Evolutionary conservation across 225 moss, liverwort and hornwort genomes (phyloP).

Genomic region (Polytrichum commune): DNA sequence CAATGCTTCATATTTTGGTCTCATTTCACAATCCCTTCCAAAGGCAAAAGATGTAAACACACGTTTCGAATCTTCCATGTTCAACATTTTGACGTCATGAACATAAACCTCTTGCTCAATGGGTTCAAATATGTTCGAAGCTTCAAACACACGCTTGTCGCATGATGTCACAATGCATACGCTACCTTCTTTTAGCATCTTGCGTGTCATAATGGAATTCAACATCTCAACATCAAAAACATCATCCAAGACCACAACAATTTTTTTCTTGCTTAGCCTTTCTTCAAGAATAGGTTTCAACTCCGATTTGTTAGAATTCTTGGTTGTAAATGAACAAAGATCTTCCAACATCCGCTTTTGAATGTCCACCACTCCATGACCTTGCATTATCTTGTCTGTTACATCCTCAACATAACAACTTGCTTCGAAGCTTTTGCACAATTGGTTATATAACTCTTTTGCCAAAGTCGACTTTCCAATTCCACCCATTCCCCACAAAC

Average conservation of each 20-base stretch:
- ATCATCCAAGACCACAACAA: slow-evolving; percentile 5
- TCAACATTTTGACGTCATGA: neutral
- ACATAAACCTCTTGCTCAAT: too few species aligned
- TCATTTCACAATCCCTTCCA: neutral
- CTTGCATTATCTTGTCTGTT: neutral
- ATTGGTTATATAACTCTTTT: slow-evolving; percentile 3
- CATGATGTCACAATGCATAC: neutral
- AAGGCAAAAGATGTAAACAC: slow-evolving; percentile 1
- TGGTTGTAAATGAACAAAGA: neutral
- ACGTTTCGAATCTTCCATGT: neutral
- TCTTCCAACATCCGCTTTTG: neutral
- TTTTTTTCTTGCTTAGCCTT: neutral
- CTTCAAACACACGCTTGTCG: neutral
- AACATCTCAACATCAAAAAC: neutral
- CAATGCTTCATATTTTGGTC: neutral
- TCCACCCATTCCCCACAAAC: slow-evolving; percentile 14
- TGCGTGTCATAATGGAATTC: neutral
- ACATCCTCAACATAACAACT: slow-evolving; percentile 1
- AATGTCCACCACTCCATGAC: neutral
- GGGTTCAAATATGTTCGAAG: neutral
- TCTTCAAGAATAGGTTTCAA: neutral
- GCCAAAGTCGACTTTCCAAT: slow-evolving; percentile 11
- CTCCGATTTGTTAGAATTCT: neutral
- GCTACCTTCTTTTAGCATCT: neutral
- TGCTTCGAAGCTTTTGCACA: neutral